Base-by-base conservation (phyloP, 177 flowering plant genomes). In the Vitis hybrid region DNA sequence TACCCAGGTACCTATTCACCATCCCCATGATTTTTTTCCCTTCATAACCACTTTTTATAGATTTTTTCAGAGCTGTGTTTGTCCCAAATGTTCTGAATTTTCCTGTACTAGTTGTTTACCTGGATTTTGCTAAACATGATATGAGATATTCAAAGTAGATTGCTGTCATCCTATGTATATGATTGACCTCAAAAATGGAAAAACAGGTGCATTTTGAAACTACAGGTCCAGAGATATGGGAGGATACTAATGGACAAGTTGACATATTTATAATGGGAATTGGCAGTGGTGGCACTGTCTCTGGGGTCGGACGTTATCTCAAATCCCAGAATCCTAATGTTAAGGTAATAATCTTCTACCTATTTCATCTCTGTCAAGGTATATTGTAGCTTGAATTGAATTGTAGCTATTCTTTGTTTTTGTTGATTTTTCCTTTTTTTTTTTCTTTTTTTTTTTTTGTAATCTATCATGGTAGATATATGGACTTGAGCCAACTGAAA, bases 171-270 rank as follows among this genome's bases (percentile, higher is more conserved):
- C 16, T 35, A 64, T 13, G 24, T 18, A 11, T 58, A 40, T 68
- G 14, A 67, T 6, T 49, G 54, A 14, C 51, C 12, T 68, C 6
- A 11, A 2, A 12, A 51, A 9, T 58, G 2, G 40, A 27, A 59
- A 72, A 70, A 75, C 80, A 94, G 97, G 85, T 84, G 48, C 99
- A 95, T 75, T 95, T 88, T 80, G 97, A 95, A 78, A 90, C 97
- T 0, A 95, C 97, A 0, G 99, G 99, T 12, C 99, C 98, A 59
- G 98, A 95, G 74, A 91, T 93, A 24, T 95, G 99, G 98, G 91
- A 93, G 14, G 21, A 90, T 52, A 90, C 98, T 0, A 75, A 79
- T 60, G 99, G 98, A 50, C 78, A 90, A 69, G 94, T 95, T 67
- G 97, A 95, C 74, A 93, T 95, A 14, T 95, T 95, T 73, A 84